Conservation (phyloP, 257 asterid genomes). For the Solanum sparsipilum region DNA sequence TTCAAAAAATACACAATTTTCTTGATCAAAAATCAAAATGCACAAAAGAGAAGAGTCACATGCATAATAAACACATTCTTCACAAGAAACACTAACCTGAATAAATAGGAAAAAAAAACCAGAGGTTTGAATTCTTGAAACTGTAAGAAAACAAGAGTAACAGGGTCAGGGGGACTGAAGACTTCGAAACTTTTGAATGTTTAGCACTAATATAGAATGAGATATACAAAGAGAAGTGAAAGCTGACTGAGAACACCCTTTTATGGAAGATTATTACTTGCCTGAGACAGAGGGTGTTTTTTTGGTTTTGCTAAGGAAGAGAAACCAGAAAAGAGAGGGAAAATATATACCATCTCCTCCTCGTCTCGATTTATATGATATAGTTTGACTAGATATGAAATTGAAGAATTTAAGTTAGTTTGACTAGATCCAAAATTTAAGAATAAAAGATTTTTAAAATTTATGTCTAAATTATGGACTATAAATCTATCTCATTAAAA, state of each 20-base stretch:
- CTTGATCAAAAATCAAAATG: background rate
- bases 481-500: too few relatives aligned
- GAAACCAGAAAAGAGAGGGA: background rate
- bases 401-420: too few relatives aligned
- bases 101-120: background rate
- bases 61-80: background rate
- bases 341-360: too few relatives aligned
- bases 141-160: background rate
- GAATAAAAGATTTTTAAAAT: too few relatives aligned
- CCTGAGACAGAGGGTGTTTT: background rate
- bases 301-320: background rate
- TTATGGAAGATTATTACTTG: background rate
- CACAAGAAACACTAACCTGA: background rate
- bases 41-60: background rate
- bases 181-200: background rate
- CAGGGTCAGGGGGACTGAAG: background rate
- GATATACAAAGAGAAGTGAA: background rate
- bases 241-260: background rate
- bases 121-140: background rate
- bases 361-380: too few relatives aligned
- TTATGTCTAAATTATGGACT: too few relatives aligned
- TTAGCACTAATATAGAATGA: background rate
- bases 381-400: background rate
- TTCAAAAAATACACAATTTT: background rate
- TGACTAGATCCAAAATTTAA: too few relatives aligned